Evolutionary conservation across 768 basidiomycete genomes (phyloP).

Genomic region (Tylopilus balloui): DNA sequence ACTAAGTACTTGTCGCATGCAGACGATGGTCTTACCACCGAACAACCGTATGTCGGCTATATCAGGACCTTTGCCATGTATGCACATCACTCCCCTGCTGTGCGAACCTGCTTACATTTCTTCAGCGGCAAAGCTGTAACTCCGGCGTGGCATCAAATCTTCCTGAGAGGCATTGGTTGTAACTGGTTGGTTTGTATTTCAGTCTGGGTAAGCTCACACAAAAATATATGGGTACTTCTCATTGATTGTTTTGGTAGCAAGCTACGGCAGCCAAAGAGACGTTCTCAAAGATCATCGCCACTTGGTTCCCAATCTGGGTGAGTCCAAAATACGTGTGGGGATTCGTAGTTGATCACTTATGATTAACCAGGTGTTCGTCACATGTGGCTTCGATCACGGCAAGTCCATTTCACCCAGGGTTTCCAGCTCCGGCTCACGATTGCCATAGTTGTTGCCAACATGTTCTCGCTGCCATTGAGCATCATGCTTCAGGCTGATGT

Average conservation of each 20-base stretch:
- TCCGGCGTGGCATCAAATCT: conserved; percentile 69
- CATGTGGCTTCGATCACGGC: conserved; percentile 71
- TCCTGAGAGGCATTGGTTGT: conserved; percentile 69
- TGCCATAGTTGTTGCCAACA: conserved; percentile 60
- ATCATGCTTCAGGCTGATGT: conserved; percentile 70
- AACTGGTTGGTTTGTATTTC: conserved; percentile 75
- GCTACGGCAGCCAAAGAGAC: conserved; percentile 63
- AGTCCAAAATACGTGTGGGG: conserved; percentile 9
- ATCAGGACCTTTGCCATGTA: conserved; percentile 56
- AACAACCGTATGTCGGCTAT: conserved; percentile 52
- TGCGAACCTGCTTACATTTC: conserved; percentile 1
- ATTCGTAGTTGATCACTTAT: background rate
- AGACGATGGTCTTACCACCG: conserved; percentile 60
- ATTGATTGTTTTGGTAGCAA: conserved; percentile 45
- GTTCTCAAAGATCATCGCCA: conserved; percentile 61
- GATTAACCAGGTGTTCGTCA: conserved; percentile 54
- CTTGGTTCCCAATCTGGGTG: conserved; percentile 77
- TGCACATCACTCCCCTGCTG: conserved; percentile 14
- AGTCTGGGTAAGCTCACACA: conserved; percentile 52
- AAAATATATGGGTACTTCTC: background rate
- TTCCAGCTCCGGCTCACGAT: background rate
- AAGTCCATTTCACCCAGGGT: conserved; percentile 10
- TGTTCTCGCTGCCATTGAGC: conserved; percentile 67
- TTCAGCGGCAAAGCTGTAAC: conserved; percentile 56
- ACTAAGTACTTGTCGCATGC: background rate